Percentiles rank a stretch among this genome's conserved stretches.
Evolutionary conservation across 352 stramenopile species (phyloP).

Genomic region (Pythium insidiosum): DNA sequence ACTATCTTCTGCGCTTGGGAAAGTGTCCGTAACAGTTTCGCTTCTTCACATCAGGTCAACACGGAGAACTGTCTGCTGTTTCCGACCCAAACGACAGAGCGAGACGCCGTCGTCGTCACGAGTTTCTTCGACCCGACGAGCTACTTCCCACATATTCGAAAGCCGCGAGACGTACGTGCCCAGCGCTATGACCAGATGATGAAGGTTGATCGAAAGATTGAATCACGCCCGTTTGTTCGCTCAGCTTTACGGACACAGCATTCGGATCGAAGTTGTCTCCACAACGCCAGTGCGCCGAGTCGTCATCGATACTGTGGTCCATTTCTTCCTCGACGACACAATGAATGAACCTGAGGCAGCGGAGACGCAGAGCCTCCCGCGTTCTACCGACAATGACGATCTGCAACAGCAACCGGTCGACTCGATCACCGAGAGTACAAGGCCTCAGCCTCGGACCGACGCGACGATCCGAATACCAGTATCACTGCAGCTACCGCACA

Average conservation of each 20-base stretch:
- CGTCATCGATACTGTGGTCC: slow-evolving; percentile 48
- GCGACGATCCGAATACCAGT: too few relatives aligned
- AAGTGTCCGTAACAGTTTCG: too few relatives aligned
- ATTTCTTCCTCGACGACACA: slow-evolving; percentile 21
- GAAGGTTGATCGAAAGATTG: too few relatives aligned
- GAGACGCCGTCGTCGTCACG: slow-evolving; percentile 9
- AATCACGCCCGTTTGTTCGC: neutral
- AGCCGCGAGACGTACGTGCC: slow-evolving; percentile 33
- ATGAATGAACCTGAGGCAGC: too few relatives aligned
- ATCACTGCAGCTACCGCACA: too few relatives aligned
- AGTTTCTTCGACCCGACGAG: slow-evolving; percentile 29
- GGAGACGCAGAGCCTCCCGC: neutral
- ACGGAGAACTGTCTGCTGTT: slow-evolving; percentile 39
- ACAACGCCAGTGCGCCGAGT: slow-evolving; percentile 26
- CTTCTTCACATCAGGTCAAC: slow-evolving; percentile 21
- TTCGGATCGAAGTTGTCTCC: slow-evolving; percentile 37
- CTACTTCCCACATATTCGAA: slow-evolving; percentile 31
- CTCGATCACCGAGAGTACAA: too few relatives aligned
- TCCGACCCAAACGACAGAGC: neutral
- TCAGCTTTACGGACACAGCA: slow-evolving; percentile 41
- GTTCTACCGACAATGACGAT: neutral
- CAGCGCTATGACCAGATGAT: too few relatives aligned
- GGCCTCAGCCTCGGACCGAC: too few relatives aligned
- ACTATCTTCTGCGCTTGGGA: neutral
- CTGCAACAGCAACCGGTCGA: neutral